Evolutionary conservation across 768 basidiomycete species (phyloP), one percentile per base, ranked within the genome.

Genomic region (Trametopsis cervina): DNA sequence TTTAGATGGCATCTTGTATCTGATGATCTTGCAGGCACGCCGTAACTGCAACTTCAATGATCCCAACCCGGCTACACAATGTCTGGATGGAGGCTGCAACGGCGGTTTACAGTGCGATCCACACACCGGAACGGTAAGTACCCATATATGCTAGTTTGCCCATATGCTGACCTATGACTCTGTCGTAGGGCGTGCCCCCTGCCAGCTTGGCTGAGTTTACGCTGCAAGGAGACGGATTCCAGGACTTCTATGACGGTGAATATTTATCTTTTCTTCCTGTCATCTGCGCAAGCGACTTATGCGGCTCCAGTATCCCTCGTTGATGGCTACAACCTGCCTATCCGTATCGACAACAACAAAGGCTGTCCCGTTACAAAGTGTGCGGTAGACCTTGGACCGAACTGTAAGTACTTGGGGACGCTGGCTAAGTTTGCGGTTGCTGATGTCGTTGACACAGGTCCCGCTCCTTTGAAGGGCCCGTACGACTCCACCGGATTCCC

Each of bases 81-180:
- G 84, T 54, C 53, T 78, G 17, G 70, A 72, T 47, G 85, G 84
- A 35, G 81, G 81, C 41, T 86, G 84, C 58, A 81, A 80, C 49
- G 84, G 85, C 13, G 85, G 84, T 29, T 65, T 87, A 7, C 56
- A 68, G 10, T 85, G 85, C 52, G 76, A 75, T 55, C 52, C 68
- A 10, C 57, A 58, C 33, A 73, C 71, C 25, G 81, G 77, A 39
- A 79, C 79, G 22, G 74, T 73, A 53, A 43, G 59, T 38, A n/a
- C n/a, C n/a, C n/a, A n/a, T n/a, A n/a, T n/a, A n/a, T n/a, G n/a
- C n/a, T n/a, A n/a, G n/a, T n/a, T n/a, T 25, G 26, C 18, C n/a
- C 27, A 18, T 5, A 22, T 13, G n/a, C 20, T 6, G 11, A 40
- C 24, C 9, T 13, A 18, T 11, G 11, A 15, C 36, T 40, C 23